A percentile compares a stretch with the other conserved stretches of the same genome.
Conservation (phyloP, 2,329 filamentous ascomycete species). For the Claviceps pazoutovae region DNA sequence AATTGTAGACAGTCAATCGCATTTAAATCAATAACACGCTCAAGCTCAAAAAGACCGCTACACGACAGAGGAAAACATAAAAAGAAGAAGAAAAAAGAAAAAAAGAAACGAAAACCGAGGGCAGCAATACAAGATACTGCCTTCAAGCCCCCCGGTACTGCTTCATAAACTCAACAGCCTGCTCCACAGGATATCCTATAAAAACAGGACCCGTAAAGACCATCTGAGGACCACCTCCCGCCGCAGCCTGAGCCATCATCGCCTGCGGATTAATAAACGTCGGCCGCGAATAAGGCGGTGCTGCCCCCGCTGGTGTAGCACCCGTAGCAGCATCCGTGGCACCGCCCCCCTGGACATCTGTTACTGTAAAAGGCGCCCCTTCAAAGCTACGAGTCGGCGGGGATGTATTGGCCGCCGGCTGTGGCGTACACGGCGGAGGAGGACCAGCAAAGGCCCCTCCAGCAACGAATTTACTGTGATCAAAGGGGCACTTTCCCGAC, state of each 20-base stretch:
- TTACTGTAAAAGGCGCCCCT: conserved; percentile 10
- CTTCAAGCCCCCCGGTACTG: conserved; percentile 26
- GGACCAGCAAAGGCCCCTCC: conserved; percentile 19
- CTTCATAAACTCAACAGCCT: conserved; percentile 64
- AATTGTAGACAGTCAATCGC: background rate
- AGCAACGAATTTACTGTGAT: conserved; percentile 30
- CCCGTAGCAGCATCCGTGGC: background rate
- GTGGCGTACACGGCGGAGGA: conserved; percentile 5
- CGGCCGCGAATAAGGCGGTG: conserved; percentile 23
- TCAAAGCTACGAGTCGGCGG: conserved; percentile 3
- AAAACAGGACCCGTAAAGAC: conserved; percentile 89
- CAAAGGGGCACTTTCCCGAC: conserved; percentile 44
- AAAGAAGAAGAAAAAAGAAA: background rate
- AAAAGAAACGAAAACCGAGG: too few species aligned
- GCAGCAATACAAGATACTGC: conserved; percentile 9
- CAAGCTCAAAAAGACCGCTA: background rate
- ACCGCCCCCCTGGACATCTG: conserved; percentile 7
- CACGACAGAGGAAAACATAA: background rate
- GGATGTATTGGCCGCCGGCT: conserved; percentile 6
- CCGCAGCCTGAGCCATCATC: conserved; percentile 18
- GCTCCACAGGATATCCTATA: conserved; percentile 76
- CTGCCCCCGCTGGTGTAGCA: conserved; percentile 1
- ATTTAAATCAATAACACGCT: conserved; percentile 1
- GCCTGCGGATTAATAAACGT: conserved; percentile 36
- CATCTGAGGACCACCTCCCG: conserved; percentile 45